Evolutionary conservation across 2,329 filamentous ascomycete genomes (phyloP).

Genomic region (Zarea fungicola): DNA sequence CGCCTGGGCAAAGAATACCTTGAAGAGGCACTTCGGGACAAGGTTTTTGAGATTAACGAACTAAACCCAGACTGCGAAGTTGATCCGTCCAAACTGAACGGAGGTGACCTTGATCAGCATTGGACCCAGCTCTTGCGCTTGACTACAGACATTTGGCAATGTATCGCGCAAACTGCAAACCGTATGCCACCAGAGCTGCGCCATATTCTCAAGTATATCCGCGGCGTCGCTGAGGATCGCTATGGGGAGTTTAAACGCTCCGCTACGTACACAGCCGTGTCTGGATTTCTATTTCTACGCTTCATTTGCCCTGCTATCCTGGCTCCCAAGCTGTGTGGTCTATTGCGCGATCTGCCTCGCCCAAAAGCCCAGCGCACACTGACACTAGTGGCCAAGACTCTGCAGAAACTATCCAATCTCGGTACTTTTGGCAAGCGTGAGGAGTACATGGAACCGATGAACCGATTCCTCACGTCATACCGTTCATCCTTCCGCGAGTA

Average conservation of each 20-base stretch:
- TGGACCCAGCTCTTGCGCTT: constrained; percentile 72
- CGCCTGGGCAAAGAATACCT: constrained; percentile 89
- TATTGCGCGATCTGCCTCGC: constrained; percentile 77
- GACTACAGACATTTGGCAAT: constrained; percentile 80
- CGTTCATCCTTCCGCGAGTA: constrained; percentile 79
- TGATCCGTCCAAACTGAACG: constrained; percentile 73
- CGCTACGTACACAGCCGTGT: constrained; percentile 89
- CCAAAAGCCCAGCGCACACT: constrained; percentile 79
- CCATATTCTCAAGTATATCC: constrained; percentile 82
- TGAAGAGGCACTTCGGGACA: constrained; percentile 79
- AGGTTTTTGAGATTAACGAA: constrained; percentile 83
- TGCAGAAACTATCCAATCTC: constrained; percentile 87
- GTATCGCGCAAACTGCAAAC: constrained; percentile 68
- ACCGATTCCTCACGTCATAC: constrained; percentile 72
- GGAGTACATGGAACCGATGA: constrained; percentile 99
- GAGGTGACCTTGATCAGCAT: constrained; percentile 73
- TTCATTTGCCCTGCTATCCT: constrained; percentile 97
- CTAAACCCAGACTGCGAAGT: constrained; percentile 91
- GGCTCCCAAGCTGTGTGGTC: constrained; percentile 87
- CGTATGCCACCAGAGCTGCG: constrained; percentile 77
- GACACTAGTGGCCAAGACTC: constrained; percentile 85
- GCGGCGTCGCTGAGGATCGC: constrained; percentile 86
- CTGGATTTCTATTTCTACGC: constrained; percentile 86
- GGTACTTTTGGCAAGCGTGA: constrained; percentile 91
- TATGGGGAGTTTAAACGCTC: constrained; percentile 90